Evolutionary conservation across 768 basidiomycete species (phyloP), one percentile per base, ranked within the genome.

Genomic region (Dioszegia hungarica): DNA sequence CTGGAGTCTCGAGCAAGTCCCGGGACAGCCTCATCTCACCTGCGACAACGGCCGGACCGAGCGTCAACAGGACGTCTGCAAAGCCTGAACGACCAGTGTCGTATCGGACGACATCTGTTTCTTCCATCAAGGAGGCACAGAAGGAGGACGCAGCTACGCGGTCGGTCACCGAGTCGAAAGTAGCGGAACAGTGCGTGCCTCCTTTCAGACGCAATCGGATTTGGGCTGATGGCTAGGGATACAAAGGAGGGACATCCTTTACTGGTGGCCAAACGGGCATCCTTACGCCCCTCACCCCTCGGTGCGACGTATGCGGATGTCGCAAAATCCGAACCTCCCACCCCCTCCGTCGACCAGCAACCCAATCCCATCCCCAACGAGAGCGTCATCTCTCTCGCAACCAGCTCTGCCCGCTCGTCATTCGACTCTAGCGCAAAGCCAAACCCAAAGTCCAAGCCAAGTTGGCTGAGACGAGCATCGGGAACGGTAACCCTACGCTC

Each of bases 271-370:
- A 67, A 61, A 53, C 54, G 69, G 29, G 63, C 66, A n/a, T 67
- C 66, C 31, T 61, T 71, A 28, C 66, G 69, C 1, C 69, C 69
- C 20, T 67, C 69, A 5, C 63, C 68, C n/a, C 60, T 67, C 12
- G 59, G 57, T 24, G 49, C 57, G 12, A 57, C 68, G 3, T 70
- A 70, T 51, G 68, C 68, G 3, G 66, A 70, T 12, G 56, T 67
- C n/a, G 51, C 56, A n/a, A 66, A 63, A 49, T 59, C 61, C 20
- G 55, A 54, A 36, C 54, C 56, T 22, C 41, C 27, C 19, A 43
- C 47, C 6, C 49, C 49, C 15, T 39, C 49, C 10, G 27, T 38
- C 36, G 33, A 38, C 20, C 12, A 37, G 3, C 12, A 56, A 56
- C 52, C 61, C 56, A 17, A 37, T 45, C 44, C 49, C 24, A 12